phyloP scores from a whole-genome alignment of 2,329 filamentous ascomycete genomes.

The Exserohilum turcica region DNA sequence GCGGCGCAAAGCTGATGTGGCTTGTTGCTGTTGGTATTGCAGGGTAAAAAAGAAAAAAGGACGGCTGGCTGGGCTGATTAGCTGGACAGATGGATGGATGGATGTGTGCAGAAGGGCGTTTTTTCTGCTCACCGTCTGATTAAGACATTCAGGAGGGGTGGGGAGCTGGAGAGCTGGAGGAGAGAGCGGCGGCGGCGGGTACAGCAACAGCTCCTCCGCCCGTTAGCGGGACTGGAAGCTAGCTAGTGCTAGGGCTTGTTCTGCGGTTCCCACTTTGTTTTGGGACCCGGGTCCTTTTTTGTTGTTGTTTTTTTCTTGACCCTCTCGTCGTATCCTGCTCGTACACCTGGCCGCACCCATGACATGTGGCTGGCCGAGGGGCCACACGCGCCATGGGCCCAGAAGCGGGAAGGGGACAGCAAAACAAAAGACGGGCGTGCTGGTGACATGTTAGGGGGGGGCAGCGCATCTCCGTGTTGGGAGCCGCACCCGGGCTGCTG shows the following conservation, averaged over 20 bases:
- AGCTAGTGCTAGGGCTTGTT: neutral
- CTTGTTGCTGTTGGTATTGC: neutral
- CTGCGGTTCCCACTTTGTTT: neutral
- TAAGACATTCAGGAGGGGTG: conserved; percentile 2
- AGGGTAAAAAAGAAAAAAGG: no score
- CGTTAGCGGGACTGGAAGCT: conserved; percentile 11
- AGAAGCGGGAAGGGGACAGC: neutral
- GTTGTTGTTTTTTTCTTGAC: neutral
- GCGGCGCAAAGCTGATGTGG: neutral
- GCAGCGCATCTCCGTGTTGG: neutral
- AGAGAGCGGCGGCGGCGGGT: no score
- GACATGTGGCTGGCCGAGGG: no score
- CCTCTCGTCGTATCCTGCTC: no score
- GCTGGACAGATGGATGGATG: neutral
- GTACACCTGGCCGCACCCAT: no score
- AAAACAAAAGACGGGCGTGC: neutral
- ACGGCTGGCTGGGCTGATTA: neutral
- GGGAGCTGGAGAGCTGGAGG: conserved; percentile 10
- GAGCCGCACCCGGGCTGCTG: neutral
- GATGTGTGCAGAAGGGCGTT: neutral
- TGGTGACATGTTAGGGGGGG: neutral
- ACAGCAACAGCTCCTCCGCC: conserved; percentile 2
- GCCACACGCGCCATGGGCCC: neutral
- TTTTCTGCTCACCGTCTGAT: conserved; percentile 35
- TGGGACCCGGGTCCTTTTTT: neutral